Conservation (phyloP, 208 protist genomes). For the Trypanosoma melophagium region DNA sequence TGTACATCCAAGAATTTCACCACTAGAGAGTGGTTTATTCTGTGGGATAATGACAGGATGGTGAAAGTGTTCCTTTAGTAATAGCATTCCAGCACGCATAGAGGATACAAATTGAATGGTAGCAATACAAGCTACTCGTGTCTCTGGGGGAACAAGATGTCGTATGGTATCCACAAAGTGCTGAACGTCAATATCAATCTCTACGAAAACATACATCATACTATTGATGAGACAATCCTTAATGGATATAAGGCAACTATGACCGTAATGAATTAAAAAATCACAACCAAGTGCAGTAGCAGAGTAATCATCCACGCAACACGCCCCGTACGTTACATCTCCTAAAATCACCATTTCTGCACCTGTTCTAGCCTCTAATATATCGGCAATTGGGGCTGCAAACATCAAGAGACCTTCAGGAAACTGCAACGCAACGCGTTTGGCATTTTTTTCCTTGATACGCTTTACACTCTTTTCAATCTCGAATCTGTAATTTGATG, state of each 20-base stretch:
- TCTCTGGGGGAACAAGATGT: conserved; percentile 79
- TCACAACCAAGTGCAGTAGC: conserved; percentile 94
- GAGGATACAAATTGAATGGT: conserved; percentile 98
- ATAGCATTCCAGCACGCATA: conserved; percentile 82
- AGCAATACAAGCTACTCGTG: conserved; percentile 89
- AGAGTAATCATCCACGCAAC: conserved; percentile 99
- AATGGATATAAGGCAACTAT: conserved; percentile 96
- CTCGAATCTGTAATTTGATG: conserved; percentile 98
- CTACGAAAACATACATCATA: conserved; percentile 99
- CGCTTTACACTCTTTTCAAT: conserved; percentile 98
- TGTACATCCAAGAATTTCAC: conserved; percentile 98
- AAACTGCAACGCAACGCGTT: conserved; percentile 97
- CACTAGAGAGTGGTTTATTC: conserved; percentile 94
- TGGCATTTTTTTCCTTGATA: conserved; percentile 84
- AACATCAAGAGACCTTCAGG: conserved; percentile 98
- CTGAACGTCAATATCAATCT: conserved; percentile 97
- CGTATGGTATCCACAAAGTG: conserved; percentile 96
- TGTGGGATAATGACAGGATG: conserved; percentile 93
- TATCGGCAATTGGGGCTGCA: conserved; percentile 96
- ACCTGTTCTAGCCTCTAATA: conserved; percentile 89
- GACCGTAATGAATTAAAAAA: conserved; percentile 99
- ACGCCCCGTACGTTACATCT: conserved; percentile 99
- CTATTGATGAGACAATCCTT: conserved; percentile 90
- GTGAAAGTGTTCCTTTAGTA: conserved; percentile 83
- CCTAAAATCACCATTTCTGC: conserved; percentile 97